These are phyloP conservation scores for Xerophyta viscosa DNA, from an alignment of 106 monocot genomes.

Conservation along the genomic window DNA sequence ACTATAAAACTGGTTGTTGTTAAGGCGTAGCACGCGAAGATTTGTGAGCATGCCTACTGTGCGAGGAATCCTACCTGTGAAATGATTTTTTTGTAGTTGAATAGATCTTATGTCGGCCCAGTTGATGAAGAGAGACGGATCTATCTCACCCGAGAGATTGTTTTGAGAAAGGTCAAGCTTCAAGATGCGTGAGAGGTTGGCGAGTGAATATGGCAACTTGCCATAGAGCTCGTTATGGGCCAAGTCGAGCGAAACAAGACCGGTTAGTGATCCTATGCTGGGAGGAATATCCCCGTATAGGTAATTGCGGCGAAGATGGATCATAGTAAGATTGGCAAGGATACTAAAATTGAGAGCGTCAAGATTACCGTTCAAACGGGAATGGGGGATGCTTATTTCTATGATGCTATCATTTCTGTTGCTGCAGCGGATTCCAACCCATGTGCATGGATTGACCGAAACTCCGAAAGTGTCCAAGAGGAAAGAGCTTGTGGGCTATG, in stretches of 20 bases:
- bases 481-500: too few relatives aligned
- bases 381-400: too few relatives aligned
- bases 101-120: background rate
- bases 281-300: too few relatives aligned
- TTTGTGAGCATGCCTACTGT: background rate
- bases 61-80: slow-evolving; percentile 1
- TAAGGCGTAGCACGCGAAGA: background rate
- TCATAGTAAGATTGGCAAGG: too few relatives aligned
- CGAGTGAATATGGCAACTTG: background rate
- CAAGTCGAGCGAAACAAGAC: slow-evolving; percentile 9
- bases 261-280: too few relatives aligned
- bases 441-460: slow-evolving; percentile 4
- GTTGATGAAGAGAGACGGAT: background rate
- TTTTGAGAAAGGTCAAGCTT: slow-evolving; percentile 1
- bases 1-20: background rate
- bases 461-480: slow-evolving; percentile 3
- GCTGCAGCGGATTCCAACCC: slow-evolving; percentile 14
- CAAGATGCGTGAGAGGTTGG: slow-evolving; percentile 1
- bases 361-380: too few relatives aligned
- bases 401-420: background rate
- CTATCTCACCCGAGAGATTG: background rate
- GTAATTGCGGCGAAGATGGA: too few relatives aligned
- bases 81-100: background rate
- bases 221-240: background rate
- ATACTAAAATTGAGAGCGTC: too few relatives aligned